Evolutionary conservation across 2,329 filamentous ascomycete genomes (phyloP).

Genomic region (Salinomyces thailandicus): DNA sequence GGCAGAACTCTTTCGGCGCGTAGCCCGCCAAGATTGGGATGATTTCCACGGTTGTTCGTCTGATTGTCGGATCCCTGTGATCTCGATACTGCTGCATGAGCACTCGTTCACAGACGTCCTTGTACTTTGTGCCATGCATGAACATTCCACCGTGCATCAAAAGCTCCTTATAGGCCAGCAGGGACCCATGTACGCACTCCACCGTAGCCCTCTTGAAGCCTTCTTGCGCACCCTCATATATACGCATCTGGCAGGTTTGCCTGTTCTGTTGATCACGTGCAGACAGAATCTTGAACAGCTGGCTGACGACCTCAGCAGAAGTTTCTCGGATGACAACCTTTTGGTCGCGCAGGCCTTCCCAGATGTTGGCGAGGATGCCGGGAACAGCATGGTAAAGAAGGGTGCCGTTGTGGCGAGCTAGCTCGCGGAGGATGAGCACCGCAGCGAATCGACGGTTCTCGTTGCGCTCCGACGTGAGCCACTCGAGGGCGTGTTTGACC

Average conservation of each 20-base stretch:
- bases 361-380: conserved; percentile 92
- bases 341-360: conserved; percentile 82
- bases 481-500: conserved; percentile 91
- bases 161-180: conserved; percentile 85
- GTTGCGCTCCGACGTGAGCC: conserved; percentile 87
- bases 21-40: conserved; percentile 92
- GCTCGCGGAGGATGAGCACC: conserved; percentile 78
- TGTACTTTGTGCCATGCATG: conserved; percentile 84
- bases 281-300: conserved; percentile 91
- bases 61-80: conserved; percentile 76
- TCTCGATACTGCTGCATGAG: conserved; percentile 69
- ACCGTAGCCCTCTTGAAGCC: conserved; percentile 72
- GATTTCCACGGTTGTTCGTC: conserved; percentile 78
- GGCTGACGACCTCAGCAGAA: conserved; percentile 83
- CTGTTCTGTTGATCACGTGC: conserved; percentile 85
- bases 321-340: conserved; percentile 87
- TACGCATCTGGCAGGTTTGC: conserved; percentile 77
- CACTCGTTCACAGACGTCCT: conserved; percentile 84
- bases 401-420: conserved; percentile 86
- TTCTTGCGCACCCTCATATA: conserved; percentile 73
- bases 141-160: conserved; percentile 96
- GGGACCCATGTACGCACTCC: conserved; percentile 85
- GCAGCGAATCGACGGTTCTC: conserved; percentile 91
- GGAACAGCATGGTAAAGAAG: conserved; percentile 91
- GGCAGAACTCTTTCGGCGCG: conserved; percentile 79